Evolutionary conservation across 495 filamentous ascomycete species (phyloP), one percentile per base, ranked within the genome.

Genomic region (Parathielavia appendiculata): DNA sequence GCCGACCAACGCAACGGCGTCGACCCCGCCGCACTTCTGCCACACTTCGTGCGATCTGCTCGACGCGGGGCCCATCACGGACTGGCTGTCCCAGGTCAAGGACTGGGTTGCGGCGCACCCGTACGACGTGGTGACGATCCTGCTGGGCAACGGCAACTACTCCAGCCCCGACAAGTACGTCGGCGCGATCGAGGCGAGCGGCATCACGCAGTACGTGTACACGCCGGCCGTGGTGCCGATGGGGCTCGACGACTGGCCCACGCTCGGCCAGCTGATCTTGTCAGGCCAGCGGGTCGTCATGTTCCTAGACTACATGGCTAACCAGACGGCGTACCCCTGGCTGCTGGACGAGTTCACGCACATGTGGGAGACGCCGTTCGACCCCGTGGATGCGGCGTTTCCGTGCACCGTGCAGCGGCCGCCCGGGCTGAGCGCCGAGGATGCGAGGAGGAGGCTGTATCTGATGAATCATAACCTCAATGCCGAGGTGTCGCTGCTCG

Each of bases 391-490:
- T 54, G 63, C 75, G 1, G 78, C 68, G 1, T 88, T 89, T 68
- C 89, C 88, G 57, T 92, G 89, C 66, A 73, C 66, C 1, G 80
- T 88, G 23, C 78, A 91, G 57, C 81, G 89, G 1, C 89, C 89
- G 16, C 85, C 89, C 0, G 77, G 79, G 6, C 68, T 92, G 55
- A 63, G 63, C 30, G 60, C 68, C 7, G 66, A 77, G 7, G 76
- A 83, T 26, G 82, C 82, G 1, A 70, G 74, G 57, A 75, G 79
- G 6, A 76, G 87, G 49, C 78, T 96, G 77, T 95, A 95, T 59
- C 84, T 96, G 73, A 89, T 89, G 57, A 97, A 97, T 63, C 92
- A 97, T 70, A 96, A 96, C 67, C 74, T 96, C 23, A 95, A 95
- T 67, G 72, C 86, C 45, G 80, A 91, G 61, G 74, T 95, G 35